Percentiles rank a stretch among this genome's conserved stretches.
Conservation (phyloP, 2,329 filamentous ascomycete genomes). For the Davidsoniella eucalypti region DNA sequence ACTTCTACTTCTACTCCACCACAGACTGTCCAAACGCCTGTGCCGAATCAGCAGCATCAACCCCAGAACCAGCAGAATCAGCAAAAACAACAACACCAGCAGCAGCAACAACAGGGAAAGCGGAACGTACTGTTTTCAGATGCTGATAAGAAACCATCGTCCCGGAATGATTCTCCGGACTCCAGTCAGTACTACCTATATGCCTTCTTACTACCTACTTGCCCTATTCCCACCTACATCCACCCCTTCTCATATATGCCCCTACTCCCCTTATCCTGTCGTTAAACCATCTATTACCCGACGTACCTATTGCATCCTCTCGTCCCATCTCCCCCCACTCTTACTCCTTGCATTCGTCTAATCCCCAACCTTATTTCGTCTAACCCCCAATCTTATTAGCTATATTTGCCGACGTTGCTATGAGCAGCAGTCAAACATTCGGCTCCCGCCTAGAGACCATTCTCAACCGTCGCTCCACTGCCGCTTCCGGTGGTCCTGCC, state of each 20-base stretch:
- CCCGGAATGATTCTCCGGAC: constrained; percentile 11
- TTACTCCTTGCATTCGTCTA: neutral
- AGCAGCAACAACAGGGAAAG: neutral
- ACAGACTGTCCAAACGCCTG: neutral
- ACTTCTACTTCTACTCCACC: neutral
- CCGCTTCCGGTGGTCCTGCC: constrained; percentile 4
- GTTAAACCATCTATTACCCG: neutral
- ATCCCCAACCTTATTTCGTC: neutral
- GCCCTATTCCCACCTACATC: neutral
- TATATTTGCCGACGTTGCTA: constrained; percentile 13
- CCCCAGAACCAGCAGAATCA: neutral
- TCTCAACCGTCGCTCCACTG: constrained; percentile 12
- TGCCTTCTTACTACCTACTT: neutral
- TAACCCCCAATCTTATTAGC: constrained; percentile 3
- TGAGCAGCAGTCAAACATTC: constrained; percentile 14
- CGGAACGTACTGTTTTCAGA: neutral
- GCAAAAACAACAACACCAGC: no score
- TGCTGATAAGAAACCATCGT: constrained; percentile 3
- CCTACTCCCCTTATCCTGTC: neutral
- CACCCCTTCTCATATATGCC: neutral
- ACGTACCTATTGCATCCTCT: neutral
- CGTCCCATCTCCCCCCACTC: neutral
- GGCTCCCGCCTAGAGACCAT: constrained; percentile 14
- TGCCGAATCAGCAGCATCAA: neutral
- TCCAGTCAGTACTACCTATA: constrained; percentile 1